Base-by-base conservation (phyloP, 2,329 filamentous ascomycete genomes). In the Aspergillus uvarum region DNA sequence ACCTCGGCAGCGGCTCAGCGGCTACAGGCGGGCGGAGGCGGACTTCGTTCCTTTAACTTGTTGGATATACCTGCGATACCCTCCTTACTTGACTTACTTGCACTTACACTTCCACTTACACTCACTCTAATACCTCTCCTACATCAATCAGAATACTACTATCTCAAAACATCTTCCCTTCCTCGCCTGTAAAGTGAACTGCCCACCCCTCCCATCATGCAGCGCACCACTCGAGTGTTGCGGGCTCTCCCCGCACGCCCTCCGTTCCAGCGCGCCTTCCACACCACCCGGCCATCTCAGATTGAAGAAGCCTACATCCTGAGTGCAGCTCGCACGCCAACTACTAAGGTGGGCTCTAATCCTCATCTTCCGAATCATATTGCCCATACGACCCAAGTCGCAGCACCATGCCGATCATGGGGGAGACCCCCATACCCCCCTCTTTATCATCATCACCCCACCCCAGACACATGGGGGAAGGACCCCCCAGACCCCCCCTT, bases 251-350 rank as follows among this genome's bases (percentile, higher is more conserved):
- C 79, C 67, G 76, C 82, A 67, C 71, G 83, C 49, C 72, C 76
- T 21, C 80, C 81, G 66, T 68, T 80, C 55, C 77, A 79, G 51
- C 74, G 82, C 59, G 77, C 82, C 60, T 85, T 88, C 73, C 82
- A 79, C 68, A 78, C 79, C 51, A 79, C 82, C 58, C 72, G 80
- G 54, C 71, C 77, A 21, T 70, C 72, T 26, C 75, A 96, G 73
- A 85, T 96, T 56, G 88, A 90, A 72, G 92, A 97, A 76, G 94
- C 91, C 51, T 99, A 98, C 78, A 98, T 99, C 68, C 78, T 99
- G 64, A 93, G 92, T 72, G 95, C 90, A 11, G 86, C 93, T 16
- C 85, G 95, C 70, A 99, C 95, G 53, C 94, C 95, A 1, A 96
- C 91, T 19, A 90, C 88, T 67, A 96, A 95, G 82, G 93, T 95